A percentile compares a stretch with the other conserved stretches of the same genome.
Conservation (phyloP, 371 early-diverging fungal genomes). For the Mucor indicus region DNA sequence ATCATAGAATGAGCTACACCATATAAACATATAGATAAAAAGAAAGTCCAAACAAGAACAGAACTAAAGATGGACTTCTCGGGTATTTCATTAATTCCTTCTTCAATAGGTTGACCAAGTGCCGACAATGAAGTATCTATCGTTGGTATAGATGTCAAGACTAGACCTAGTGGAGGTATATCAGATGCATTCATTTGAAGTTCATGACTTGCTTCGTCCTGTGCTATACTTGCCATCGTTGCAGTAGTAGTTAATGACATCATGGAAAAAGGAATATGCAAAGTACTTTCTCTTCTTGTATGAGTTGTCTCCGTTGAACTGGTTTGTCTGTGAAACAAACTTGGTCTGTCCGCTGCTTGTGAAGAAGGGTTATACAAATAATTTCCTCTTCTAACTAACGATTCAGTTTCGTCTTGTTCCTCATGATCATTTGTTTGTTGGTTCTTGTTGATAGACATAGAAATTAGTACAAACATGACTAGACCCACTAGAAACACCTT, state of each 20-base stretch:
- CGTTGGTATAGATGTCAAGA: conserved; percentile 36
- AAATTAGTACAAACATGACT: conserved; percentile 9
- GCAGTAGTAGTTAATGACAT: neutral
- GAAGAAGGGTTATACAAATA: no score
- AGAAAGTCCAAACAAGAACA: conserved; percentile 20
- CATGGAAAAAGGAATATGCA: no score
- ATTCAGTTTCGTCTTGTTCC: no score
- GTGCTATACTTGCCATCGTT: conserved; percentile 4
- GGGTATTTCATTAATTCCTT: neutral
- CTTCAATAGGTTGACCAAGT: conserved; percentile 18
- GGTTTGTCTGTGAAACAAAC: no score
- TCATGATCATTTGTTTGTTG: no score
- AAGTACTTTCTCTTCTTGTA: no score
- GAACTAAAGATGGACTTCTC: conserved; percentile 14
- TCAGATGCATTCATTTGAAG: conserved; percentile 6
- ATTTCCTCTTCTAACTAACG: no score
- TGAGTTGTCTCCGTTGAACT: no score
- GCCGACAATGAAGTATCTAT: conserved; percentile 36
- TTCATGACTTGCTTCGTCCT: conserved; percentile 3
- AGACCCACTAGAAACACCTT: conserved; percentile 31
- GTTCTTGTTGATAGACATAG: no score
- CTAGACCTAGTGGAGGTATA: conserved; percentile 40
- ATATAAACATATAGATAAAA: conserved; percentile 26
- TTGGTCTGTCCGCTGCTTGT: no score
- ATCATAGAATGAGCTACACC: conserved; percentile 37